Base-by-base conservation (phyloP, 2,329 filamentous ascomycete species). In the Fonsecaea monophora region DNA sequence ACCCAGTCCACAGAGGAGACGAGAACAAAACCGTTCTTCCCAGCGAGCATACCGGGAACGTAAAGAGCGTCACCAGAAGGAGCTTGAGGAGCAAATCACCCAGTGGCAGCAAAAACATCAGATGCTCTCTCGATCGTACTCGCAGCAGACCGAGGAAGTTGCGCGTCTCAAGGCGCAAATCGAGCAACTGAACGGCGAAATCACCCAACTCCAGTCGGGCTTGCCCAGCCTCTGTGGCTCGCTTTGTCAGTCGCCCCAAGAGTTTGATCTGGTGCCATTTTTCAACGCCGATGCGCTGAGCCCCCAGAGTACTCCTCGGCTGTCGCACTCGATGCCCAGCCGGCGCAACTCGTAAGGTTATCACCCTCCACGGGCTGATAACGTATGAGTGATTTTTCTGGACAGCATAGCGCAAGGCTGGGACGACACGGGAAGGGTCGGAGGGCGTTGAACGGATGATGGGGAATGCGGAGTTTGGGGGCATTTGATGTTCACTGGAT, bases 11-110 rank as follows among this genome's bases (percentile, higher is more conserved):
- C 65, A 72, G 70, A 53, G 69, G 45, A 58, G 70, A 55, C 69
- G 70, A 55, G 69, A 71, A 53, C 70, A 72, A 57, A 72, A 72
- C 45, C 62, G 69, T 30, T 69, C 69, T n/a, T 72, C 70, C 9
- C 94, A 98, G 84, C 90, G 94, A 74, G 94, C 95, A 42, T 98
- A 98, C 78, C 92, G 94, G 66, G 94, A 98, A 79, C 90, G 94
- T 73, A 98, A 98, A 79, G 94, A 98, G 78, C 90, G 90, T 64
- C 94, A 96, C 75, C 93, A 97, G 70, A 93, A 93, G 77, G 93
- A 97, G 69, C 89, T 98, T 35, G 94, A 98, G 79, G 87, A 88
- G 64, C 67, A 71, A 53, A 71, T 72, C 32, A 42, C 61, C 9
- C 59, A 71, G 42, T 72, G 70, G 70, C 68, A 70, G 58, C 62